phyloP scores from a whole-genome alignment of 2,329 filamentous ascomycete species.

The Ceratocystis smalleyi region DNA sequence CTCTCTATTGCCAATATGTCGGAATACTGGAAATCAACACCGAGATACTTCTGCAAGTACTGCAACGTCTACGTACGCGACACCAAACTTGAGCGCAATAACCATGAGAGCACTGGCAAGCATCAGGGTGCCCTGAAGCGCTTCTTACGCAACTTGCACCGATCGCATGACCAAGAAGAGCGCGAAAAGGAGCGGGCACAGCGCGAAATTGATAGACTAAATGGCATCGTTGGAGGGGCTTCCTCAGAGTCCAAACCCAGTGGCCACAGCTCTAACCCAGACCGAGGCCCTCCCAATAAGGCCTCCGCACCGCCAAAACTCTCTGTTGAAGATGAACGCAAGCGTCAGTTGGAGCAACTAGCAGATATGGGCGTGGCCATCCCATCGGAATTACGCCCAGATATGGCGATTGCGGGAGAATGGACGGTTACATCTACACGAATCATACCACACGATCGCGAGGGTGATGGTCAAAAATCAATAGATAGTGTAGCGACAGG shows the following conservation, averaged over 20 bases:
- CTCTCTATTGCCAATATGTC: constrained; percentile 45
- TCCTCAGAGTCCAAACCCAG: constrained; percentile 20
- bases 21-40: constrained; percentile 97
- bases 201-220: constrained; percentile 71
- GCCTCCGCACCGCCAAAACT: constrained; percentile 16
- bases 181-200: constrained; percentile 70
- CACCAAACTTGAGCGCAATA: constrained; percentile 73
- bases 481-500: constrained; percentile 38
- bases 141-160: constrained; percentile 77
- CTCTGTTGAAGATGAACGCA: constrained; percentile 49
- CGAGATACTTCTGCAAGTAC: constrained; percentile 97
- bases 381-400: constrained; percentile 59
- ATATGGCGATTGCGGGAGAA: constrained; percentile 77
- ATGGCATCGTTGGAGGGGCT: constrained; percentile 49
- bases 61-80: constrained; percentile 83
- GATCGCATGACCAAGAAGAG: constrained; percentile 63
- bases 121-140: constrained; percentile 80
- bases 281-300: constrained; percentile 8
- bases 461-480: constrained; percentile 21
- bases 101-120: constrained; percentile 74
- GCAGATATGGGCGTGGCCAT: constrained; percentile 75
- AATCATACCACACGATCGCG: constrained; percentile 33
- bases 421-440: constrained; percentile 62
- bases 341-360: constrained; percentile 73
- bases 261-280: neutral